These are phyloP conservation scores for Cylindrotheca fusiformis DNA, from an alignment of 108 stramenopile species.

Conservation along the genomic window DNA sequence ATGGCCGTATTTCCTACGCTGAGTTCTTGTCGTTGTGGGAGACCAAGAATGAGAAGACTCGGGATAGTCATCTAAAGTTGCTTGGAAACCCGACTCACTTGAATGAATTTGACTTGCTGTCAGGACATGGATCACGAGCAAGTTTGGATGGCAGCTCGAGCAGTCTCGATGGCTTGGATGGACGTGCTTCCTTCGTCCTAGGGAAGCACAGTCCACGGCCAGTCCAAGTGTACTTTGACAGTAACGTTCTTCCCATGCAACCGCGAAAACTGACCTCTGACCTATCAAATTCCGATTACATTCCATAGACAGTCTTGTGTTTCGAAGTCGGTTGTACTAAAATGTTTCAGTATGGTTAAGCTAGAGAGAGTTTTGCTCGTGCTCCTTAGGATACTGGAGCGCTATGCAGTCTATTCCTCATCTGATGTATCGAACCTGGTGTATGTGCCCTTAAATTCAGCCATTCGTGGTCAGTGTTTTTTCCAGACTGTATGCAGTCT, in stretches of 20 bases:
- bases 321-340: too few species aligned
- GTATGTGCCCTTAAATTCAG: slow-evolving; percentile 40
- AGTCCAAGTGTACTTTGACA: too few species aligned
- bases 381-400: too few species aligned
- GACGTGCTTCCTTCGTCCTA: not conserved
- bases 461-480: slow-evolving; percentile 43
- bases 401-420: too few species aligned
- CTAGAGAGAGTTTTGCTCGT: too few species aligned
- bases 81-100: slow-evolving; percentile 16
- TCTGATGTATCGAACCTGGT: too few species aligned
- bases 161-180: slow-evolving; percentile 2
- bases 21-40: slow-evolving; percentile 53
- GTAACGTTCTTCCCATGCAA: too few species aligned
- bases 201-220: not conserved
- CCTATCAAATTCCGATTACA: too few species aligned
- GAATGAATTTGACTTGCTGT: not conserved
- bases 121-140: not conserved
- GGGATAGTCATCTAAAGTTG: slow-evolving; percentile 14
- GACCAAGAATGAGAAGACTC: slow-evolving; percentile 24
- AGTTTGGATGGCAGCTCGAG: not conserved
- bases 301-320: too few species aligned
- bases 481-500: slow-evolving; percentile 55
- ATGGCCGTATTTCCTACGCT: slow-evolving; percentile 65
- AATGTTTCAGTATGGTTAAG: too few species aligned
- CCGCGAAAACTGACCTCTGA: too few species aligned